phyloP scores from a whole-genome alignment of 2,329 filamentous ascomycete species.

The Bretziella fagacearum region DNA sequence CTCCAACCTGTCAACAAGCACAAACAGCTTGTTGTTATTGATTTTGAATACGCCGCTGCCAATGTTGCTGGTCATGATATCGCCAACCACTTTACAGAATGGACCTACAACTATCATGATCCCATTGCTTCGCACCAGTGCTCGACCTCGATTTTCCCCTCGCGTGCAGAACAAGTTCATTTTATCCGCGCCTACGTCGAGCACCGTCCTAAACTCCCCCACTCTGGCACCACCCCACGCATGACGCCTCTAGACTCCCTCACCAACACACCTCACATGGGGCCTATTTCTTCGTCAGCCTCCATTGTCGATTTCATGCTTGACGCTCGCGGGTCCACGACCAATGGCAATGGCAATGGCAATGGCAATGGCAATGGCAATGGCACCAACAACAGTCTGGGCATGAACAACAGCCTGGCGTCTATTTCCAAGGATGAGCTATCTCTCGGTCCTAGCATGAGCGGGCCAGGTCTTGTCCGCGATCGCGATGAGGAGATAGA shows the following conservation, averaged over 20 bases:
- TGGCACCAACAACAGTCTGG: background rate
- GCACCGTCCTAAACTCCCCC: slow-evolving; percentile 54
- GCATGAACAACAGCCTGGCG: slow-evolving; percentile 18
- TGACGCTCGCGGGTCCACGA: slow-evolving; percentile 47
- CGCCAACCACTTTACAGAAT: slow-evolving; percentile 95
- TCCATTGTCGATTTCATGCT: slow-evolving; percentile 61
- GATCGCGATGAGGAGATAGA: slow-evolving; percentile 47
- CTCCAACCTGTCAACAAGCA: slow-evolving; percentile 82
- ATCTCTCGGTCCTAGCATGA: slow-evolving; percentile 22
- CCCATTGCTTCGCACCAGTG: slow-evolving; percentile 45
- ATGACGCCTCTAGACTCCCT: slow-evolving; percentile 29
- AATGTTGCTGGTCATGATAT: slow-evolving; percentile 81
- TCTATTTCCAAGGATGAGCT: slow-evolving; percentile 40
- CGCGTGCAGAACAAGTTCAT: slow-evolving; percentile 58
- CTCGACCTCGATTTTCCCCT: slow-evolving; percentile 56
- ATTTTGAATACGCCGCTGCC: slow-evolving; percentile 91
- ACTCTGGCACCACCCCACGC: slow-evolving; percentile 34
- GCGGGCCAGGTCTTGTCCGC: background rate
- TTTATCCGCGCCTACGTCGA: slow-evolving; percentile 78
- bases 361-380: too few species aligned
- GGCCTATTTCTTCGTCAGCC: slow-evolving; percentile 26
- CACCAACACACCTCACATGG: slow-evolving; percentile 23
- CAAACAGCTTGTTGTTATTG: slow-evolving; percentile 91
- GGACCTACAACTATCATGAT: slow-evolving; percentile 96
- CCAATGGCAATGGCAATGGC: slow-evolving; percentile 16